phyloP scores from a whole-genome alignment of 2,329 filamentous ascomycete genomes.

The Pestalotiopsis sp. region DNA sequence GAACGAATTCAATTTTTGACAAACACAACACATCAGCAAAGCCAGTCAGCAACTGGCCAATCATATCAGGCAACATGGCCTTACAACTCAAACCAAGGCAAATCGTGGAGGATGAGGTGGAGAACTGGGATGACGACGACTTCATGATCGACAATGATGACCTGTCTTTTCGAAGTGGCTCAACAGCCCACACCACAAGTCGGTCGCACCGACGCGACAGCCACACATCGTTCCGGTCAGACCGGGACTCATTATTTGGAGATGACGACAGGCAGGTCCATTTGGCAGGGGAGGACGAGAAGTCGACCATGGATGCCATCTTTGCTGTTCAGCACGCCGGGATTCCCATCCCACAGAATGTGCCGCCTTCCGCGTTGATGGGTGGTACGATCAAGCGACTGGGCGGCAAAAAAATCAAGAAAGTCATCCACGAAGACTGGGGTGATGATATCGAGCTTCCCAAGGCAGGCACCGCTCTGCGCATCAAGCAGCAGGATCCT shows the following conservation, averaged over 20 bases:
- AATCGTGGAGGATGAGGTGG: slow-evolving; percentile 62
- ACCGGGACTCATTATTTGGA: slow-evolving; percentile 73
- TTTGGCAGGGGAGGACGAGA: slow-evolving; percentile 82
- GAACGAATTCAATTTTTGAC: neutral
- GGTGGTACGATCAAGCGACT: slow-evolving; percentile 93
- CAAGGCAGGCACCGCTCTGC: slow-evolving; percentile 57
- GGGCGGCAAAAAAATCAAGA: slow-evolving; percentile 73
- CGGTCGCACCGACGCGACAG: slow-evolving; percentile 68
- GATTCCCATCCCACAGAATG: slow-evolving; percentile 85
- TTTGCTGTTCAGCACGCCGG: slow-evolving; percentile 84
- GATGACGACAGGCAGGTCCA: slow-evolving; percentile 90
- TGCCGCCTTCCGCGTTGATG: slow-evolving; percentile 85
- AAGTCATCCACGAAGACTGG: slow-evolving; percentile 79
- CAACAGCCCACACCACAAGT: slow-evolving; percentile 39
- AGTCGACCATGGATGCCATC: slow-evolving; percentile 83
- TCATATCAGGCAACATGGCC: slow-evolving; percentile 49
- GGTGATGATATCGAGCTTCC: slow-evolving; percentile 77
- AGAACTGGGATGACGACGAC: slow-evolving; percentile 81
- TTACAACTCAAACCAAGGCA: slow-evolving; percentile 55
- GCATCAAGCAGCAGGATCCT: slow-evolving; percentile 65
- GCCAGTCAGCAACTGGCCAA: neutral
- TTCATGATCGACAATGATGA: slow-evolving; percentile 72
- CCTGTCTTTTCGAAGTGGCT: slow-evolving; percentile 59
- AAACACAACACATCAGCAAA: neutral
- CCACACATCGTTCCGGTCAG: slow-evolving; percentile 82